These are phyloP conservation scores for Phylloporus arenicola DNA, from an alignment of 768 basidiomycete species.

Conservation along the genomic window DNA sequence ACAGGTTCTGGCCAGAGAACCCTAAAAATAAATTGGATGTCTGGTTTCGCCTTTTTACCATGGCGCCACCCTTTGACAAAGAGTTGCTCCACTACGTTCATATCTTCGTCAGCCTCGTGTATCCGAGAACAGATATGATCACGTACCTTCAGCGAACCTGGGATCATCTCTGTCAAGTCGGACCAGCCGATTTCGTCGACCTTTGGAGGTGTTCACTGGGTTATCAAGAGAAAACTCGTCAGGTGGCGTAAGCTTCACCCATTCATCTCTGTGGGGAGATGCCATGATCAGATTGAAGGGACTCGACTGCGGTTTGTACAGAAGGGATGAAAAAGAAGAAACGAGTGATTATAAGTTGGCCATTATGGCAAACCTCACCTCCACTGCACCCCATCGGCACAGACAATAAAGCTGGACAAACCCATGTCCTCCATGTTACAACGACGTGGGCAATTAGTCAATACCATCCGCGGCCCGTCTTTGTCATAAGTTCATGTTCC, in stretches of 20 bases:
- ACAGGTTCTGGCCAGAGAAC: conserved; percentile 42
- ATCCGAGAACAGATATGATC: neutral
- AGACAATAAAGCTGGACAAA: conserved; percentile 4
- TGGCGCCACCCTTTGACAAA: conserved; percentile 56
- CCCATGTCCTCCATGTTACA: conserved; percentile 10
- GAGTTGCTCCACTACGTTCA: conserved; percentile 40
- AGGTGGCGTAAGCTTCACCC: conserved; percentile 25
- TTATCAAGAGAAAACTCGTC: conserved; percentile 38
- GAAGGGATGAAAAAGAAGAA: neutral
- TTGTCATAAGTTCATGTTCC: neutral
- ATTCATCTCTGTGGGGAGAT: conserved; percentile 18
- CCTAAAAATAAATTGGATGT: conserved; percentile 47
- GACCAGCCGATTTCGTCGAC: conserved; percentile 40
- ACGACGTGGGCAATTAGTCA: conserved; percentile 20
- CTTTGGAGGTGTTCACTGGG: conserved; percentile 34
- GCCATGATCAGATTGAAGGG: conserved; percentile 15
- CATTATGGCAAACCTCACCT: conserved; percentile 20
- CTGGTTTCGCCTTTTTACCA: conserved; percentile 45
- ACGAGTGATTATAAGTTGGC: conserved; percentile 19
- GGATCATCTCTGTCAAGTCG: conserved; percentile 33
- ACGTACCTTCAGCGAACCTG: conserved; percentile 39
- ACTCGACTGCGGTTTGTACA: neutral
- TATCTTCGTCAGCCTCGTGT: neutral
- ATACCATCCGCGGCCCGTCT: conserved; percentile 5
- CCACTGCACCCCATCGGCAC: conserved; percentile 18